Evolutionary conservation across 2,329 filamentous ascomycete genomes (phyloP).

Genomic region (Elsinoe necatrix): DNA sequence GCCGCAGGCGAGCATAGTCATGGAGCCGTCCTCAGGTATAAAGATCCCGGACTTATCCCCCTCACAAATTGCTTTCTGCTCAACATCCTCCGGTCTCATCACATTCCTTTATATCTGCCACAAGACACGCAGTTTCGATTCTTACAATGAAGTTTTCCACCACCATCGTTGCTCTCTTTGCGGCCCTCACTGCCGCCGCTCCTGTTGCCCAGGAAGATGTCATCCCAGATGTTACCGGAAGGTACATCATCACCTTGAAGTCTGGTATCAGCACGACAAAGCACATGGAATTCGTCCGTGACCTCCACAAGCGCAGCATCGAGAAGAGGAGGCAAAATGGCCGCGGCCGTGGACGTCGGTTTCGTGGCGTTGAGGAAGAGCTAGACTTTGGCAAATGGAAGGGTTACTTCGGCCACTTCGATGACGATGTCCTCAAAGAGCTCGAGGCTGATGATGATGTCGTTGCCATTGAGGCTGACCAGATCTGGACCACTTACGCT

Average conservation of each 20-base stretch:
- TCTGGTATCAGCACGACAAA: slow-evolving; percentile 9
- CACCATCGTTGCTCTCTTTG: slow-evolving; percentile 10
- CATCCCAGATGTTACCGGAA: slow-evolving; percentile 10
- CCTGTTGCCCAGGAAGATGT: slow-evolving; percentile 5
- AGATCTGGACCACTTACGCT: slow-evolving; percentile 16
- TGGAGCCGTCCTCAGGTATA: not conserved
- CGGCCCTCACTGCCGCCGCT: slow-evolving; percentile 15
- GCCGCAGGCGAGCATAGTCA: not conserved
- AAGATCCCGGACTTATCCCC: not conserved
- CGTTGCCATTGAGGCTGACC: slow-evolving; percentile 16
- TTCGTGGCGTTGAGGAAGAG: slow-evolving; percentile 8
- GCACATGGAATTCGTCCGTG: slow-evolving; percentile 16
- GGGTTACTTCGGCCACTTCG: slow-evolving; percentile 17
- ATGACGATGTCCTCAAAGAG: slow-evolving; percentile 15
- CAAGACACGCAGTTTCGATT: not conserved
- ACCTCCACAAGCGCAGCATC: slow-evolving; percentile 16
- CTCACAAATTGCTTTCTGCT: not conserved
- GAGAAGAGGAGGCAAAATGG: slow-evolving; percentile 15
- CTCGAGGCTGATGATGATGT: slow-evolving; percentile 17
- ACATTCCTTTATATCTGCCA: not conserved
- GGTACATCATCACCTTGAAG: slow-evolving; percentile 18
- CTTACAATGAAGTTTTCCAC: slow-evolving; percentile 11
- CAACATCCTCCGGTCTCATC: not conserved
- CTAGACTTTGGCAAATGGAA: slow-evolving; percentile 16
- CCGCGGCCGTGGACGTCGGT: slow-evolving; percentile 9